These are phyloP conservation scores for Coemansia asiatica DNA, from an alignment of 192 early-diverging fungal species.

Conservation along the genomic window DNA sequence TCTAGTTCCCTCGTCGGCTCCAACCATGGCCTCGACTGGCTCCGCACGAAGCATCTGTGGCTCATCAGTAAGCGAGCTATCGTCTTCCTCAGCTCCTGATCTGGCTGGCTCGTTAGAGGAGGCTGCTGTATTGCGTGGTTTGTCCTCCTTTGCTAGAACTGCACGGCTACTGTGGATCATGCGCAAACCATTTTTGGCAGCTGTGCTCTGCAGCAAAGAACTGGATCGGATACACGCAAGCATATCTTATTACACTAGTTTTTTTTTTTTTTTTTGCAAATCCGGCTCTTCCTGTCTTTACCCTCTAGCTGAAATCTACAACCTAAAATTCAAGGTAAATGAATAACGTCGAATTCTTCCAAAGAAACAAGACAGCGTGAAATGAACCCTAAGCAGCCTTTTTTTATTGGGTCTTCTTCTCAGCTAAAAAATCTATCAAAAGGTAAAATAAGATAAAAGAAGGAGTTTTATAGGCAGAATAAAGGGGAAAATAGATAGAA, in stretches of 20 bases:
- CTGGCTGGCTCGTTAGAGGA: neutral
- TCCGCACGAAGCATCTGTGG: conserved; percentile 23
- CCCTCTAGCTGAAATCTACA: neutral
- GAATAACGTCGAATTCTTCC: too few relatives aligned
- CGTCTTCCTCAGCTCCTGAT: neutral
- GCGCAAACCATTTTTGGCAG: conserved; percentile 13
- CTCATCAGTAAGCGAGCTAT: neutral
- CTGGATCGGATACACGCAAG: conserved; percentile 19
- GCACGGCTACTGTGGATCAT: conserved; percentile 14
- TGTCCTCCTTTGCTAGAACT: neutral
- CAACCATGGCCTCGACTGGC: conserved; percentile 13
- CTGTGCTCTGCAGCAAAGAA: conserved; percentile 8
- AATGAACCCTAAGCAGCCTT: too few relatives aligned
- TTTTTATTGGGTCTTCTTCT: too few relatives aligned
- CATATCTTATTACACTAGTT: conserved; percentile 11
- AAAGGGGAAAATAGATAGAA: too few relatives aligned
- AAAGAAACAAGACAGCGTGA: too few relatives aligned
- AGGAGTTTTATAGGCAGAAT: too few relatives aligned
- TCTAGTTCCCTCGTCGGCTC: conserved; percentile 2
- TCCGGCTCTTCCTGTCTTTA: neutral
- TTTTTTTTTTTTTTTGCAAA: neutral
- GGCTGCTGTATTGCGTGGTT: neutral
- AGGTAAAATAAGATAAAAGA: too few relatives aligned
- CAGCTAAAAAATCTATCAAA: too few relatives aligned
- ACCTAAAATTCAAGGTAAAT: neutral